A percentile compares a stretch with the other conserved stretches of the same genome.
phyloP scores from a whole-genome alignment of 441 rosid species.

The Euphorbia celastroides region DNA sequence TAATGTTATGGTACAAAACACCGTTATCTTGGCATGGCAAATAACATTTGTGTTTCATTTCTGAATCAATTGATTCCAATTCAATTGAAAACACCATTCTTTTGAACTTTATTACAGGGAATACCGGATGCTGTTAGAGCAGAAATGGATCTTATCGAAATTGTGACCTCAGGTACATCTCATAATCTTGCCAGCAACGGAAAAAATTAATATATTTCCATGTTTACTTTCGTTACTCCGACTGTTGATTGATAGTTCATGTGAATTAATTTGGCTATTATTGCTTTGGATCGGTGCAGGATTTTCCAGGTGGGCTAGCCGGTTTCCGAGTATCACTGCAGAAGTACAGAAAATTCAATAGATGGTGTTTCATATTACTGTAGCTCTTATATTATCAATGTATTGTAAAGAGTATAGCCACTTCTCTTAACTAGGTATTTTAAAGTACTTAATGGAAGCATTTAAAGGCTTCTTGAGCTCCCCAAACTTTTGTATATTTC shows the following conservation, averaged over 20 bases:
- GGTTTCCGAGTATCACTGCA: slow-evolving; percentile 44
- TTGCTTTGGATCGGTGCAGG: slow-evolving; percentile 34
- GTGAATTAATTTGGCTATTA: too few relatives aligned
- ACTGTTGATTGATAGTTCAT: not conserved
- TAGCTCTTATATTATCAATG: too few relatives aligned
- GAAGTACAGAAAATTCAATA: slow-evolving; percentile 10
- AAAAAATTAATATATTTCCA: not conserved
- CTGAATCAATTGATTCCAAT: not conserved
- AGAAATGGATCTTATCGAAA: slow-evolving; percentile 67
- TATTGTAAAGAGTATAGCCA: too few relatives aligned
- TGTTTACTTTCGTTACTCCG: not conserved
- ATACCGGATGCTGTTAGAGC: slow-evolving; percentile 28
- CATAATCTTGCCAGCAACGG: not conserved
- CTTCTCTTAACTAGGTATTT: too few relatives aligned
- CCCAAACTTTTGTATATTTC: too few relatives aligned
- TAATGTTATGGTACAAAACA: not conserved
- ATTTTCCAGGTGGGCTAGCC: slow-evolving; percentile 55
- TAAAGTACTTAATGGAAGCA: too few relatives aligned
- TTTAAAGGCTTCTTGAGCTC: too few relatives aligned
- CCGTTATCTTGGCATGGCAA: not conserved
- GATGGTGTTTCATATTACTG: not conserved
- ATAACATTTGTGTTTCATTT: not conserved
- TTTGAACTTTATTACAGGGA: slow-evolving; percentile 40
- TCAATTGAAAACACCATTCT: not conserved
- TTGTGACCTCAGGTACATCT: slow-evolving; percentile 53